Percentiles rank a stretch among this genome's conserved stretches.
Evolutionary conservation across 2,329 filamentous ascomycete genomes (phyloP).

Genomic region (Colletotrichum sp.): DNA sequence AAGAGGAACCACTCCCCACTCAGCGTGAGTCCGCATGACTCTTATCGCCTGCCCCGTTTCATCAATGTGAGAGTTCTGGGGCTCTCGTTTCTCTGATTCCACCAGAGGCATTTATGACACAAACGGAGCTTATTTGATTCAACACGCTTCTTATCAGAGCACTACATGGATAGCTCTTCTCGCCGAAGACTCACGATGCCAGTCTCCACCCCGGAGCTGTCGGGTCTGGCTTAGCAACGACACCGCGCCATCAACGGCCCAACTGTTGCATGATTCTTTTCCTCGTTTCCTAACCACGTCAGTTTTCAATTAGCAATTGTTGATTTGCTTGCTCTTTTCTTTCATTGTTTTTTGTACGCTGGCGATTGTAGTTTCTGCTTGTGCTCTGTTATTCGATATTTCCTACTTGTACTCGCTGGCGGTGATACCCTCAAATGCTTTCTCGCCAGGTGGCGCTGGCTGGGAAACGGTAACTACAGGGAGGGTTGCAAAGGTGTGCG

Average conservation of each 20-base stretch:
- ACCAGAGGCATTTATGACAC: conserved; percentile 8
- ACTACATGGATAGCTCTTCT: conserved; percentile 2
- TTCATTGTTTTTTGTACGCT: not conserved
- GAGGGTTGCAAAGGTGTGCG: not conserved
- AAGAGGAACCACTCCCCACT: conserved; percentile 22
- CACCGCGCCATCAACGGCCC: conserved; percentile 3
- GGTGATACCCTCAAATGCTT: conserved; percentile 18
- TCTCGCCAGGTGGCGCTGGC: conserved; percentile 22
- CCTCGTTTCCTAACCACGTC: not conserved
- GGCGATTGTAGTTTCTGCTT: not conserved
- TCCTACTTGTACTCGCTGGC: not conserved
- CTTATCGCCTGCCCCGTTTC: conserved; percentile 9
- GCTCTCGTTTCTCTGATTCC: conserved; percentile 1
- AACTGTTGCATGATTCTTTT: not conserved
- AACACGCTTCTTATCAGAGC: conserved; percentile 9
- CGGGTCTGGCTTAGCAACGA: not conserved
- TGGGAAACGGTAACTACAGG: not conserved
- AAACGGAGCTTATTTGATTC: conserved; percentile 13
- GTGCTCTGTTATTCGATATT: not conserved
- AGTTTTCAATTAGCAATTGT: not conserved
- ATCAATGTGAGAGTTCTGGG: not conserved
- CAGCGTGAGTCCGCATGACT: not conserved
- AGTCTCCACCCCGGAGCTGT: not conserved
- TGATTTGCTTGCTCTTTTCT: not conserved
- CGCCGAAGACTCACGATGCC: not conserved